phyloP scores from a whole-genome alignment of 768 basidiomycete genomes.

The Rubroboletus pulcherrimus region DNA sequence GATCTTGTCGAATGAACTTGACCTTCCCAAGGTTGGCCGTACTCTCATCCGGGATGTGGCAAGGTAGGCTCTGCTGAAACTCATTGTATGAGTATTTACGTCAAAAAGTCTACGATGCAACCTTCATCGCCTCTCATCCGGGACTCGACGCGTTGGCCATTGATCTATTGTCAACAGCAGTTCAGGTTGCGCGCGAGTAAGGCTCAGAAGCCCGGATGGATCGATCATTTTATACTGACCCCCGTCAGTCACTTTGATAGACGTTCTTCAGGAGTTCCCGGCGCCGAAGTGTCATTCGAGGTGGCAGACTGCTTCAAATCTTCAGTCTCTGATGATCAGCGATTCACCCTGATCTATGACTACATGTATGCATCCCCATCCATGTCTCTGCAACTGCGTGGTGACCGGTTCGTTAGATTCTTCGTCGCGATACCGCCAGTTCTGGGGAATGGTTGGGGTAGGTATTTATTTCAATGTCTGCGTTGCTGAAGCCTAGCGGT shows the following conservation, averaged over 20 bases:
- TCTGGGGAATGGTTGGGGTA: conserved; percentile 52
- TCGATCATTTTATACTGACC: neutral
- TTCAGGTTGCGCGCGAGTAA: conserved; percentile 21
- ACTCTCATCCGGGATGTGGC: conserved; percentile 60
- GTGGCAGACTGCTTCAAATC: conserved; percentile 17
- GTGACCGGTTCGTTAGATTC: conserved; percentile 27
- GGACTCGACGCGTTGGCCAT: conserved; percentile 18
- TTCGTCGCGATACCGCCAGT: conserved; percentile 67
- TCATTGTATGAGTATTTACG: neutral
- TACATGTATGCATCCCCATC: conserved; percentile 5
- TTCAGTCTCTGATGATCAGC: conserved; percentile 13
- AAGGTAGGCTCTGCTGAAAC: conserved; percentile 22
- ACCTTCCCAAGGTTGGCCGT: conserved; percentile 40
- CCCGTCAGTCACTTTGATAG: neutral
- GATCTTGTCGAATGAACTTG: conserved; percentile 42
- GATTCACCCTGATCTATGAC: conserved; percentile 19
- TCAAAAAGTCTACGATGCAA: conserved; percentile 20
- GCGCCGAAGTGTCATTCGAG: conserved; percentile 16
- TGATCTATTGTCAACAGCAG: conserved; percentile 16
- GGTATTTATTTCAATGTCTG: conserved; percentile 39
- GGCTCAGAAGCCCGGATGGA: neutral
- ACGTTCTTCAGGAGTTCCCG: neutral
- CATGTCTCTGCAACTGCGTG: neutral
- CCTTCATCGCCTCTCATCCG: conserved; percentile 14
- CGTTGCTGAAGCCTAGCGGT: conserved; percentile 58